phyloP scores from a whole-genome alignment of 805 yeast species.

The Ogataea pini region DNA sequence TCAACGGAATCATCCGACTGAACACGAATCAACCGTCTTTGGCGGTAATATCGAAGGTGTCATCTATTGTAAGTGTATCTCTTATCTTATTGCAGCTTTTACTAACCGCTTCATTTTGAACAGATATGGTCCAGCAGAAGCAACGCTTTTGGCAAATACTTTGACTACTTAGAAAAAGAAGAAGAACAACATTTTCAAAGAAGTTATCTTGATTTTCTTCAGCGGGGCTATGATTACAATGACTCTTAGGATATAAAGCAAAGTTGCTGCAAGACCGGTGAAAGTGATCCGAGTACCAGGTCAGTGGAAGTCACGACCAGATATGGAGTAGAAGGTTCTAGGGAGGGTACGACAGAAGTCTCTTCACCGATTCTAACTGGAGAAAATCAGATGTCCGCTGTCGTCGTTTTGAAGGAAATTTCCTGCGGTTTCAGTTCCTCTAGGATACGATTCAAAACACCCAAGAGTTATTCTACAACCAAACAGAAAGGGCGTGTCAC shows the following conservation, averaged over 20 bases:
- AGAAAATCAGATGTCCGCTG: no score
- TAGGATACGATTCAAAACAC: slow-evolving; percentile 1
- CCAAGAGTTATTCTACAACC: neutral
- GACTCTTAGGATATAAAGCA: neutral
- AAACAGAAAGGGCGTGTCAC: neutral
- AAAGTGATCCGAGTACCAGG: neutral
- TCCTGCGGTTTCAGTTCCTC: slow-evolving; percentile 2
- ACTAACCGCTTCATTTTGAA: neutral
- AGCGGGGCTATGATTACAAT: neutral
- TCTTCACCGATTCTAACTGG: no score
- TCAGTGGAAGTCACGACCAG: neutral
- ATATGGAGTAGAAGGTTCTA: neutral
- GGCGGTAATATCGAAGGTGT: slow-evolving; percentile 15
- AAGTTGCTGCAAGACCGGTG: neutral
- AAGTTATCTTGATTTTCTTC: neutral
- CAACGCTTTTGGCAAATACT: slow-evolving; percentile 7
- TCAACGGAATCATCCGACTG: slow-evolving; percentile 14
- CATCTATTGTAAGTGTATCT: slow-evolving; percentile 22
- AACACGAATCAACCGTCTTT: neutral
- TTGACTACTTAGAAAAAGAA: slow-evolving; percentile 11
- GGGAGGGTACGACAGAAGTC: no score
- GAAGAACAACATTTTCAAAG: slow-evolving; percentile 6
- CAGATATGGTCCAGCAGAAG: slow-evolving; percentile 15
- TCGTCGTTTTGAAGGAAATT: slow-evolving; percentile 1
- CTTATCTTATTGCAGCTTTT: neutral